These are phyloP conservation scores for Zygosaccharomyces kombuchaensis DNA, from an alignment of 805 yeast species.

Conservation along the genomic window DNA sequence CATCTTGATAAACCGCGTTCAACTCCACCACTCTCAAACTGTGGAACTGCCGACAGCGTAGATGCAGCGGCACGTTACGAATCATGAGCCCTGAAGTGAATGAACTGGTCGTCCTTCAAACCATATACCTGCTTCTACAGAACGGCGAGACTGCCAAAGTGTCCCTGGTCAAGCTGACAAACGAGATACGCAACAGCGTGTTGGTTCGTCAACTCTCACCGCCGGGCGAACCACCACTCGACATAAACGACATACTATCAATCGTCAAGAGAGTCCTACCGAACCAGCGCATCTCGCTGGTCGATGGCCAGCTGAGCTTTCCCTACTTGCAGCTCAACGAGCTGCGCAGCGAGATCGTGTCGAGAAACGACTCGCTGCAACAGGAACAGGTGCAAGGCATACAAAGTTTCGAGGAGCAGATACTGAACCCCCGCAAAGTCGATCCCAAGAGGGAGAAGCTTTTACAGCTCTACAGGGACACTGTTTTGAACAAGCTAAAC, in stretches of 20 bases:
- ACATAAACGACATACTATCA: conserved; percentile 30
- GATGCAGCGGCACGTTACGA: conserved; percentile 23
- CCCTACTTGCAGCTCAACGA: conserved; percentile 28
- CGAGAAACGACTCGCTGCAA: conserved; percentile 18
- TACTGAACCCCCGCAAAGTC: conserved; percentile 13
- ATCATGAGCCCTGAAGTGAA: conserved; percentile 23
- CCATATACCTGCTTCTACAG: conserved; percentile 24
- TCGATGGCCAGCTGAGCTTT: conserved; percentile 34
- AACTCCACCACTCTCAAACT: conserved; percentile 15
- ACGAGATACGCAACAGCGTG: conserved; percentile 32
- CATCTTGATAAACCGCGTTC: conserved; percentile 9
- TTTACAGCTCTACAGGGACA: conserved; percentile 31
- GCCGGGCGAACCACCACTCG: conserved; percentile 23
- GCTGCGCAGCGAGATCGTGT: conserved; percentile 19
- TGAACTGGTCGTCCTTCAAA: conserved; percentile 32
- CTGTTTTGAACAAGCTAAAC: conserved; percentile 30
- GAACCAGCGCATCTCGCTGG: conserved; percentile 27
- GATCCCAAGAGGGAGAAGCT: conserved; percentile 32
- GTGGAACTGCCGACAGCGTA: conserved; percentile 15
- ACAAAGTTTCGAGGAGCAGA: conserved; percentile 20
- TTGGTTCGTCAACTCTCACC: conserved; percentile 23
- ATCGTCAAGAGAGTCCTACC: conserved; percentile 31
- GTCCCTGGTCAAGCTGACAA: conserved; percentile 32
- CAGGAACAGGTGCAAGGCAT: conserved; percentile 15
- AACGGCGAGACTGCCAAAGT: conserved; percentile 22